Conservation (phyloP, 2,329 filamentous ascomycete species). For the Aspergillus carbonarius region DNA sequence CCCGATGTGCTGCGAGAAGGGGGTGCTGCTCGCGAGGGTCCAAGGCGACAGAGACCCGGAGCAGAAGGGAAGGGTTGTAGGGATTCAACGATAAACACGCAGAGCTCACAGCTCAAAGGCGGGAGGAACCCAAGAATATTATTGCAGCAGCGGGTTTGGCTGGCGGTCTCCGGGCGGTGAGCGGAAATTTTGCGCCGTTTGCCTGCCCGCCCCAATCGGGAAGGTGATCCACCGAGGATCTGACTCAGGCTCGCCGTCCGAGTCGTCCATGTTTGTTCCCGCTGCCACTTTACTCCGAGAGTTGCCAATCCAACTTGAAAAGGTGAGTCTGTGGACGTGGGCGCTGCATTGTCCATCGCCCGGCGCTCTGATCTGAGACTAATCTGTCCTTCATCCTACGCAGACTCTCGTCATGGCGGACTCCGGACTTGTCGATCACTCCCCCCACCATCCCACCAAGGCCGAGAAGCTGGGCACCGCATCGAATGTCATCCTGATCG, state of each 20-base stretch:
- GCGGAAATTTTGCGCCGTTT: conserved; percentile 21
- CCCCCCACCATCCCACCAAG: conserved; percentile 73
- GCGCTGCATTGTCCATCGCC: not conserved
- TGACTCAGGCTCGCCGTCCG: not conserved
- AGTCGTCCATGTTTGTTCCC: not conserved
- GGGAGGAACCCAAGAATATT: conserved; percentile 31
- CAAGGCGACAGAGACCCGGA: not conserved
- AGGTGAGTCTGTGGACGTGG: not conserved
- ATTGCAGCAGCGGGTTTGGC: conserved; percentile 26
- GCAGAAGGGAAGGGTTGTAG: conserved; percentile 3
- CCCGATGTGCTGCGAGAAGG: conserved; percentile 13
- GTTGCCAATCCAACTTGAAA: not conserved
- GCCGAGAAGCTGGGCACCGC: conserved; percentile 73
- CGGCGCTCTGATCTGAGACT: not conserved
- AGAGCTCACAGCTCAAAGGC: conserved; percentile 17
- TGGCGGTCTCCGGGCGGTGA: conserved; percentile 36
- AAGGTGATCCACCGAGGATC: not conserved
- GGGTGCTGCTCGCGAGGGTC: conserved; percentile 6
- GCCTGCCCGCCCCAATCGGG: conserved; percentile 1
- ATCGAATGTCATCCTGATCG: conserved; percentile 89
- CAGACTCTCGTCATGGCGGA: conserved; percentile 34
- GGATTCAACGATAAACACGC: conserved; percentile 13
- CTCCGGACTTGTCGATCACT: conserved; percentile 69
- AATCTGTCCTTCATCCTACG: conserved; percentile 29
- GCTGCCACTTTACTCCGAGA: not conserved